A percentile compares a stretch with the other conserved stretches of the same genome.
phyloP scores from a whole-genome alignment of 176 grass and related monocot genomes.

The Carex cristatella region DNA sequence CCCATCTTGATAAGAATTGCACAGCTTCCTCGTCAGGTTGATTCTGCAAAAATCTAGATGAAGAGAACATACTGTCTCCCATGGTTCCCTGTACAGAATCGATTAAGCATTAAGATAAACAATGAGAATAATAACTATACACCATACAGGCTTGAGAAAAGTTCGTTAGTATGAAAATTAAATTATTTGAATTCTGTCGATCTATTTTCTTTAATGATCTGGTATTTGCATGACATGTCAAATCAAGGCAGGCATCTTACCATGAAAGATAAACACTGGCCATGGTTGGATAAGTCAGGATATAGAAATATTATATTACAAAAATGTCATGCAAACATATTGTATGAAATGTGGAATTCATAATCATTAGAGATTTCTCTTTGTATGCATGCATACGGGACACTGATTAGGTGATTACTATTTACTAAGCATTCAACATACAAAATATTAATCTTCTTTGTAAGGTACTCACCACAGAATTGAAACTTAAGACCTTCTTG shows the following conservation, averaged over 20 bases:
- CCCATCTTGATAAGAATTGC: neutral
- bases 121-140: neutral
- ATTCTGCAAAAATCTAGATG: neutral
- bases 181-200: neutral
- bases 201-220: neutral
- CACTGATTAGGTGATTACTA: neutral
- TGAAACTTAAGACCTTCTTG: constrained; percentile 7
- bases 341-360: neutral
- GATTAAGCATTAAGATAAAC: neutral
- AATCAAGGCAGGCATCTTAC: neutral
- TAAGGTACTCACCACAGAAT: constrained; percentile 17
- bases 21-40: neutral
- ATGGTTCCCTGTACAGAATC: neutral
- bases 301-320: neutral
- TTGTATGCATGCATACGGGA: neutral
- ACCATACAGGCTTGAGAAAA: neutral
- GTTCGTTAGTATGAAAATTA: neutral
- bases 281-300: neutral
- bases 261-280: neutral
- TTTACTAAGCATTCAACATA: neutral
- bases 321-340: neutral
- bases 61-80: neutral
- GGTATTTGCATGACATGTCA: neutral
- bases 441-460: neutral
- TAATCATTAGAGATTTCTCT: neutral